A percentile compares a stretch with the other conserved stretches of the same genome.
Conservation (phyloP, 495 filamentous ascomycete species). For the Chlorociboria aeruginascens region DNA sequence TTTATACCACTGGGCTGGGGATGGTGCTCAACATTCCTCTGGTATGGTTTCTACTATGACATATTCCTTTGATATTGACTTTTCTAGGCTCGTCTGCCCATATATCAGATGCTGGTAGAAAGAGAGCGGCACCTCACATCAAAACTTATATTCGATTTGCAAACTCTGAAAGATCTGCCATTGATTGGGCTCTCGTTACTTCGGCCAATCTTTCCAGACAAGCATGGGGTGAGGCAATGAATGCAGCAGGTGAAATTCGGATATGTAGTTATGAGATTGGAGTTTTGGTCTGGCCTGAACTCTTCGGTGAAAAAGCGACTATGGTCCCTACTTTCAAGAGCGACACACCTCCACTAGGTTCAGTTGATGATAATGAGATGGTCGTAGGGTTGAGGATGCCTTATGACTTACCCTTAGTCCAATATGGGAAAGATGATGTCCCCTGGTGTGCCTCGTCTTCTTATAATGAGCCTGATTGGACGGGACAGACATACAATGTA, state of each 20-base stretch:
- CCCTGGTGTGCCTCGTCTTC: slow-evolving; percentile 69
- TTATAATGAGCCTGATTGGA: slow-evolving; percentile 55
- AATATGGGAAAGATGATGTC: slow-evolving; percentile 47
- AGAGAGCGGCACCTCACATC: slow-evolving; percentile 80
- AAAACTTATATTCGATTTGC: slow-evolving; percentile 79
- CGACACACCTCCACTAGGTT: slow-evolving; percentile 31
- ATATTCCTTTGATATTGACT: not conserved
- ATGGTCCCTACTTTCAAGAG: slow-evolving; percentile 62
- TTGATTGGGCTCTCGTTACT: slow-evolving; percentile 81
- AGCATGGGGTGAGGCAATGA: slow-evolving; percentile 65
- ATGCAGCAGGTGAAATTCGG: slow-evolving; percentile 43
- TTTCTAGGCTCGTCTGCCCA: not conserved
- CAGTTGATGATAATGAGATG: slow-evolving; percentile 5
- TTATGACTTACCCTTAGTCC: slow-evolving; percentile 65
- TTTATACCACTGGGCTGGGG: slow-evolving; percentile 58
- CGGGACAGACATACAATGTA: slow-evolving; percentile 9
- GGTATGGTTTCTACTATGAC: not conserved
- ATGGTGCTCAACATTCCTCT: slow-evolving; percentile 32
- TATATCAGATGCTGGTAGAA: slow-evolving; percentile 33
- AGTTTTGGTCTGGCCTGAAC: slow-evolving; percentile 70
- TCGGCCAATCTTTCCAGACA: slow-evolving; percentile 79
- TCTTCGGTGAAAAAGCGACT: slow-evolving; percentile 40
- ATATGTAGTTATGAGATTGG: slow-evolving; percentile 80
- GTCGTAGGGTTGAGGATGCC: slow-evolving; percentile 66
- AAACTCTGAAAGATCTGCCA: slow-evolving; percentile 31